Evolutionary conservation across 345 rosid genomes (phyloP), one percentile per base, ranked within the genome.

Genomic region (Syzygium grande): DNA sequence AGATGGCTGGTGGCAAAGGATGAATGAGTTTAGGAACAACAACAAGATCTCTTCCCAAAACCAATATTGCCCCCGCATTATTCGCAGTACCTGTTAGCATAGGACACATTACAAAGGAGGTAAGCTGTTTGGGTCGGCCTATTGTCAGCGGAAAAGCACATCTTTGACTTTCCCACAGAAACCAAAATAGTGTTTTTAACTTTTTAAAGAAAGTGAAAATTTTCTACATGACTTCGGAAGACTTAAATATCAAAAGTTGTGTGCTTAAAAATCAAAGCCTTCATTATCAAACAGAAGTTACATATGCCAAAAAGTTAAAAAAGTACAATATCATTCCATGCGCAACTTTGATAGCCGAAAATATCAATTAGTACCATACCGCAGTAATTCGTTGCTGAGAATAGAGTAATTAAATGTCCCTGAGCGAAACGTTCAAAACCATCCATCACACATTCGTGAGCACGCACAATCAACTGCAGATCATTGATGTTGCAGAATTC

Each of bases 401-500:
- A 98, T 91, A 98, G 98, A 8, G 99, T 98, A 80, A 98, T 98
- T 84, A 98, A 93, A 92, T 96, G 99, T 87, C 99, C 99, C 79
- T 98, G 98, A 0, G 99, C 99, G 53, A 98, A 96, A 29, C 99
- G 99, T 94, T 96, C 99, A 89, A 98, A 98, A 58, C 99, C 99
- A 79, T 98, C 99, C 99, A 98, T 98, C 88, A 98, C 99, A 73
- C 99, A 98, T 93, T 98, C 99, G 85, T 98, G 99, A 53, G 99
- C 99, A 85, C 99, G 97, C 59, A 98, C 99, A 90, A 98, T 98
- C 92, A 98, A 91, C 90, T 98, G 99, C 87, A 98, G 99, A 91
- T 98, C 99, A 90, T 98, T 98, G 94, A 96, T 98, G 89, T 94
- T 96, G 90, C 99, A 98, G 90, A 98, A 98, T 89, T 98, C 99